Base-by-base conservation (phyloP, 2,329 filamentous ascomycete species). In the Eutypella sp. region DNA sequence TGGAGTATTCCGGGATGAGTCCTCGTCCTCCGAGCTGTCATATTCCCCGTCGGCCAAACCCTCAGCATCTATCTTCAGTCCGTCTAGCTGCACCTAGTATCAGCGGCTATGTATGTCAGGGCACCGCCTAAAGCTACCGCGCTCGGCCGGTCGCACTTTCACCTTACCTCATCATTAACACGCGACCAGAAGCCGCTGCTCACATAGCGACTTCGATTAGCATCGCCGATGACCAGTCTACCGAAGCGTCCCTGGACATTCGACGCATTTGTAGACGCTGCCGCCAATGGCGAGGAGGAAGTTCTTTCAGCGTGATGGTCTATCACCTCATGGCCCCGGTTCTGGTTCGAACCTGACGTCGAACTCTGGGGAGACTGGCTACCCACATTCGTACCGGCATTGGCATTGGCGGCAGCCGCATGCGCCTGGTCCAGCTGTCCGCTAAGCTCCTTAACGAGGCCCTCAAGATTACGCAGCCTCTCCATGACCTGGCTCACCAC, bases 171-270 rank as follows among this genome's bases (percentile, higher is more conserved):
- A 40, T 79, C 74, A 43, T 72, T 74, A n/a, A 80, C 67, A 1
- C 70, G 69, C 2, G 75, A 75, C 76, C 76, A 80, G 52, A 80
- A 79, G 13, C 71, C 70, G 49, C 67, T 77, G 46, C 72, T 72
- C 10, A 79, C 60, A 54, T 79, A 79, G 13, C 70, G 68, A 31
- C 67, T 72, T 11, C 58, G 62, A 5, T 56, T 68, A 7, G 60
- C 52, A 53, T 76, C 72, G 23, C 69, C 62, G 2, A 76, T 54
- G 3, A 78, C 69, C 33, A 79, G 53, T 40, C 73, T 64, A 2
- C 75, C 75, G 47, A 78, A 73, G 11, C 69, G 62, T 16, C 66
- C 65, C 22, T 70, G 67, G 8, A 72, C 49, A 24, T 34, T 47
- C 2, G 44, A 45, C 1, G 52, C 33, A 5, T 47, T 47, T n/a